Evolutionary conservation across 2,329 filamentous ascomycete genomes (phyloP).

Genomic region (Plenodomus biglobosus): DNA sequence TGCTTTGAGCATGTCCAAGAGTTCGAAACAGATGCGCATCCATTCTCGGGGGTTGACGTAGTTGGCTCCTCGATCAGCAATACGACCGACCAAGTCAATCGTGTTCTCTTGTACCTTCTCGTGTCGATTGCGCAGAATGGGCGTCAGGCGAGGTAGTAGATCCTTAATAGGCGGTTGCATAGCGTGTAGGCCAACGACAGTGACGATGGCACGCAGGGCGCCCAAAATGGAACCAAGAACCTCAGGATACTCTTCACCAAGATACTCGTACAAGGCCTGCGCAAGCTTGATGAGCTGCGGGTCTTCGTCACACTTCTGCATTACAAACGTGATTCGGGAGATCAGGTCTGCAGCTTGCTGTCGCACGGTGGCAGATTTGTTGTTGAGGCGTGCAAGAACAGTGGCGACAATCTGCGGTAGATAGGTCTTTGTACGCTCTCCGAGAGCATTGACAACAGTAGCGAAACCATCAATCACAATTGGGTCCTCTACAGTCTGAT

Average conservation of each 20-base stretch:
- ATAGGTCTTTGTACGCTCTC: slow-evolving; percentile 92
- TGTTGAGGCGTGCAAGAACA: slow-evolving; percentile 94
- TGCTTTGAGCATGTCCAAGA: slow-evolving; percentile 98
- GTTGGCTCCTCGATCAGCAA: slow-evolving; percentile 94
- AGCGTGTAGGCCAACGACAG: slow-evolving; percentile 93
- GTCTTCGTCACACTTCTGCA: slow-evolving; percentile 98
- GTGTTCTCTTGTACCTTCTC: slow-evolving; percentile 99
- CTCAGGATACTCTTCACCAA: slow-evolving; percentile 97
- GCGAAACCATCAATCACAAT: slow-evolving; percentile 97
- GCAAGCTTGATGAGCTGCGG: slow-evolving; percentile 93
- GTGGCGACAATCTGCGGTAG: slow-evolving; percentile 96
- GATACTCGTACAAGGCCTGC: slow-evolving; percentile 93
- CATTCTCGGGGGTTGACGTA: slow-evolving; percentile 96
- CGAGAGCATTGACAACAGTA: slow-evolving; percentile 93
- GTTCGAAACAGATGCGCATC: slow-evolving; percentile 99
- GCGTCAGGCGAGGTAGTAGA: slow-evolving; percentile 87
- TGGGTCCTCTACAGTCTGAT: slow-evolving; percentile 94
- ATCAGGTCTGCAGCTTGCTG: slow-evolving; percentile 97
- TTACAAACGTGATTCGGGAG: slow-evolving; percentile 95
- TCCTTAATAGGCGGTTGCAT: slow-evolving; percentile 99
- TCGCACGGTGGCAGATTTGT: slow-evolving; percentile 94
- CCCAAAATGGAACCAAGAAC: slow-evolving; percentile 95
- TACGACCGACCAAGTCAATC: slow-evolving; percentile 95
- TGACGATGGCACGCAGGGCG: slow-evolving; percentile 92
- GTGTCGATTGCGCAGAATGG: slow-evolving; percentile 97